Percentiles rank a stretch among this genome's conserved stretches.
Conservation (phyloP, 2,329 filamentous ascomycete species). For the Fusarium liriodendri region DNA sequence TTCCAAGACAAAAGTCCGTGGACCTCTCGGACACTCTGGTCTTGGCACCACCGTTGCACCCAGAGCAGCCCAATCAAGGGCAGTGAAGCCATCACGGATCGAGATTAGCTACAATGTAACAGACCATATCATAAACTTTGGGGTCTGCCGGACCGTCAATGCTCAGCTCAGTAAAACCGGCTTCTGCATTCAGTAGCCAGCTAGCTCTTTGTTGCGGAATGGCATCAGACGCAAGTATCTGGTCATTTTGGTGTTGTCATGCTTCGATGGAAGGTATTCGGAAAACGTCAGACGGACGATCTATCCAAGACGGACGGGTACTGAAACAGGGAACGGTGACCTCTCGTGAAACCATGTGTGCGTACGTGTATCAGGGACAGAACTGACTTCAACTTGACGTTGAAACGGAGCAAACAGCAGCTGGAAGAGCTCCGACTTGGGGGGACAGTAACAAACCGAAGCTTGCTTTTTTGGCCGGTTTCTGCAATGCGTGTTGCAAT, state of each 20-base stretch:
- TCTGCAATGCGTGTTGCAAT: slow-evolving; percentile 19
- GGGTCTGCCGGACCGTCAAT: slow-evolving; percentile 8
- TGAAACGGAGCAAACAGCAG: background rate
- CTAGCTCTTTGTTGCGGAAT: background rate
- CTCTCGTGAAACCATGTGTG: background rate
- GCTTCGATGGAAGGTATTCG: background rate
- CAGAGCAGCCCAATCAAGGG: slow-evolving; percentile 12
- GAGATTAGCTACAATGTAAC: slow-evolving; percentile 23
- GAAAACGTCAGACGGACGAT: slow-evolving; percentile 1
- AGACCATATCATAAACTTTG: slow-evolving; percentile 9
- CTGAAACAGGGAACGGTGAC: background rate
- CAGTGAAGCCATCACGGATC: slow-evolving; percentile 16
- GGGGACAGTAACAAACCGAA: slow-evolving; percentile 23
- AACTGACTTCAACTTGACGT: background rate
- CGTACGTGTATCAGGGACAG: background rate
- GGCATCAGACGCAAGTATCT: background rate
- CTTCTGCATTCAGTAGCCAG: background rate
- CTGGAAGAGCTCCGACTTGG: background rate
- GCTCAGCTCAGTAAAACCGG: slow-evolving; percentile 1
- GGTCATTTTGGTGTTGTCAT: background rate
- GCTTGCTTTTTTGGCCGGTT: background rate
- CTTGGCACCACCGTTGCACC: slow-evolving; percentile 21
- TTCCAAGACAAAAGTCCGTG: slow-evolving; percentile 1
- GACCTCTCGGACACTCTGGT: background rate
- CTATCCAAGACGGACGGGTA: background rate